Evolutionary conservation across 2,329 filamentous ascomycete genomes (phyloP).

Genomic region (Phaeosphaeria sp.): DNA sequence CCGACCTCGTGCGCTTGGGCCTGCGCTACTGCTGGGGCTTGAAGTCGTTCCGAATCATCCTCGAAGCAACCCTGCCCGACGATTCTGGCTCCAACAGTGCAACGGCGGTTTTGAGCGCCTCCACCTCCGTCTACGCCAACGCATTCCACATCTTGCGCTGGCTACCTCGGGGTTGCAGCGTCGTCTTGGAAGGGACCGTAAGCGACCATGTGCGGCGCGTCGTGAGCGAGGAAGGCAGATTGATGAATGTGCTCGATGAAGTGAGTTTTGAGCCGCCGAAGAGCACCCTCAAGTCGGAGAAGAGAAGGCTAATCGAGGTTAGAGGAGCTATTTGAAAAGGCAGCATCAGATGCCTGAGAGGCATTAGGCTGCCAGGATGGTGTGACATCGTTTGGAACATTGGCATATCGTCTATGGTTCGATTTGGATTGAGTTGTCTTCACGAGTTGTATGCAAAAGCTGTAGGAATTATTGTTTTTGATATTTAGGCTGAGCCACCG

Average conservation of each 20-base stretch:
- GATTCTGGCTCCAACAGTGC: constrained; percentile 15
- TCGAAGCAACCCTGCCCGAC: constrained; percentile 43
- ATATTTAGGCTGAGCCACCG: no score
- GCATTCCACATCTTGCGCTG: constrained; percentile 57
- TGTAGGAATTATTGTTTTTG: no score
- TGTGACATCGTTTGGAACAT: no score
- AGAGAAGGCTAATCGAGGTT: not conserved
- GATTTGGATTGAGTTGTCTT: no score
- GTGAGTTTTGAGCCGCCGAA: constrained; percentile 21
- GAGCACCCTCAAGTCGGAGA: no score
- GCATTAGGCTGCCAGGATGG: constrained; percentile 18
- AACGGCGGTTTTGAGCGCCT: constrained; percentile 31
- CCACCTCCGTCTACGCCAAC: constrained; percentile 55
- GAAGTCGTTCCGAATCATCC: constrained; percentile 50
- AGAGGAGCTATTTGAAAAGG: constrained; percentile 43
- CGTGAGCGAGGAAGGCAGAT: constrained; percentile 51
- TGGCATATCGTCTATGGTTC: no score
- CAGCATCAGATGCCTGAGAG: constrained; percentile 49
- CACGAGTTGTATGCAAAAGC: no score
- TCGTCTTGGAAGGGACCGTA: constrained; percentile 50
- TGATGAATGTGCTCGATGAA: constrained; percentile 52
- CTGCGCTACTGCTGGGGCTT: constrained; percentile 56
- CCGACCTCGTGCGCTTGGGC: constrained; percentile 54
- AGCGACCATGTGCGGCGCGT: constrained; percentile 50
- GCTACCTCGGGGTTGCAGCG: constrained; percentile 52